A percentile compares a stretch with the other conserved stretches of the same genome.
phyloP scores from a whole-genome alignment of 495 filamentous ascomycete genomes.

The Darksidea phi region DNA sequence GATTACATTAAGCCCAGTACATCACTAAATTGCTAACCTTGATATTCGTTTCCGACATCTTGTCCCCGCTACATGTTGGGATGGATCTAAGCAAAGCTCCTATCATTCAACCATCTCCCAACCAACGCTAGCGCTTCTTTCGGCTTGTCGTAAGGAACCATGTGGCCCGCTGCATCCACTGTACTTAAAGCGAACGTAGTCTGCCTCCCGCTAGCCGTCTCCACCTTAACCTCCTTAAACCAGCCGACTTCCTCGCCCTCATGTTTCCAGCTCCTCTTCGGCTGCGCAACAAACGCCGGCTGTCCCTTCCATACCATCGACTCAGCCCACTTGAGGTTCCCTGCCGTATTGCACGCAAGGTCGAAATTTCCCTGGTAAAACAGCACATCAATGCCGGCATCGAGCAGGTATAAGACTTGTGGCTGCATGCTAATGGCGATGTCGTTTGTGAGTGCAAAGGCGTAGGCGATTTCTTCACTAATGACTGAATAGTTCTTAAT shows the following conservation, averaged over 20 bases:
- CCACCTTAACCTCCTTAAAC: slow-evolving; percentile 28
- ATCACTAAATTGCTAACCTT: too few species aligned
- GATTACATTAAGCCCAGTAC: not conserved
- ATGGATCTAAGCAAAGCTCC: slow-evolving; percentile 16
- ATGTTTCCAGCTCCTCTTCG: slow-evolving; percentile 41
- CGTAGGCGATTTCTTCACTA: slow-evolving; percentile 25
- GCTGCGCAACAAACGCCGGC: slow-evolving; percentile 45
- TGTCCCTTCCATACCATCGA: slow-evolving; percentile 50
- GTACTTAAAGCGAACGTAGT: slow-evolving; percentile 27
- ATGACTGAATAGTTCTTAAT: slow-evolving; percentile 38
- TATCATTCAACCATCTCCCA: slow-evolving; percentile 19
- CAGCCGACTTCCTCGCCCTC: slow-evolving; percentile 18
- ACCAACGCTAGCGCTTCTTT: slow-evolving; percentile 21
- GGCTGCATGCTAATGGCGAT: slow-evolving; percentile 32
- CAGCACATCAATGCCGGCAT: slow-evolving; percentile 44
- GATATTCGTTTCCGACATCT: too few species aligned
- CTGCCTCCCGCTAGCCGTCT: slow-evolving; percentile 12
- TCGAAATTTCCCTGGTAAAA: slow-evolving; percentile 52
- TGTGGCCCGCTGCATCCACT: slow-evolving; percentile 21
- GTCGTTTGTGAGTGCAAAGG: slow-evolving; percentile 43
- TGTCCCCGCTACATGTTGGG: not conserved
- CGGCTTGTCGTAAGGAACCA: slow-evolving; percentile 31
- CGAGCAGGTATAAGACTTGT: slow-evolving; percentile 43
- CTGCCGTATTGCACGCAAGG: slow-evolving; percentile 50
- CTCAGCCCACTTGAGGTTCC: slow-evolving; percentile 46